These are phyloP conservation scores for Fusarium neocosmosporiellum DNA, from an alignment of 2,329 filamentous ascomycete genomes.

Conservation along the genomic window DNA sequence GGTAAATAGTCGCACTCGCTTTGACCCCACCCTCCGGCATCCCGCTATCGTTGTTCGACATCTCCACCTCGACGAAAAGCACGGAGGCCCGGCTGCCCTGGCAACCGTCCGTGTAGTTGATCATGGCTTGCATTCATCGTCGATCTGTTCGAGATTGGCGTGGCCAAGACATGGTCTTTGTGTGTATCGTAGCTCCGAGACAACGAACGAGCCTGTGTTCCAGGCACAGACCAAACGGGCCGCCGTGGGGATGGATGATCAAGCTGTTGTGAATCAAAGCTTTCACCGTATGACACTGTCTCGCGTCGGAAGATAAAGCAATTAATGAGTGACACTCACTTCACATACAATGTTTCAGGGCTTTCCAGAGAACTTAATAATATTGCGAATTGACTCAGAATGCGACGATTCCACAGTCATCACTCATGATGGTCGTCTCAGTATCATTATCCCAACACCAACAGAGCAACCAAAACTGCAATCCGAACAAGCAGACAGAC, in stretches of 20 bases:
- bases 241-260: background rate
- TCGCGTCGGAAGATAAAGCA: background rate
- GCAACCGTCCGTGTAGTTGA: slow-evolving; percentile 17
- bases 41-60: background rate
- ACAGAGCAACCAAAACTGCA: slow-evolving; percentile 20
- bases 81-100: slow-evolving; percentile 14
- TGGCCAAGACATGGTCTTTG: slow-evolving; percentile 10
- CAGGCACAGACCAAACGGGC: slow-evolving; percentile 7
- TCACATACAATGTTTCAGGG: background rate
- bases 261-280: background rate
- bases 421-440: slow-evolving; percentile 48
- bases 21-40: background rate
- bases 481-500: slow-evolving; percentile 6
- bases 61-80: slow-evolving; percentile 1
- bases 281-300: slow-evolving; percentile 5
- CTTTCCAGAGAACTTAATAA: slow-evolving; percentile 11
- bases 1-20: slow-evolving; percentile 5
- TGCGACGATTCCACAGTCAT: slow-evolving; percentile 44
- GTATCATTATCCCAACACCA: slow-evolving; percentile 48
- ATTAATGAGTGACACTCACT: background rate
- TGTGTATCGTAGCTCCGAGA: slow-evolving; percentile 20
- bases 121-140: background rate
- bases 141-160: slow-evolving; percentile 15
- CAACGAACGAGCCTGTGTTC: background rate
- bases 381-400: slow-evolving; percentile 45